Base-by-base conservation (phyloP, 2,329 filamentous ascomycete species). In the Laburnicola sp. region DNA sequence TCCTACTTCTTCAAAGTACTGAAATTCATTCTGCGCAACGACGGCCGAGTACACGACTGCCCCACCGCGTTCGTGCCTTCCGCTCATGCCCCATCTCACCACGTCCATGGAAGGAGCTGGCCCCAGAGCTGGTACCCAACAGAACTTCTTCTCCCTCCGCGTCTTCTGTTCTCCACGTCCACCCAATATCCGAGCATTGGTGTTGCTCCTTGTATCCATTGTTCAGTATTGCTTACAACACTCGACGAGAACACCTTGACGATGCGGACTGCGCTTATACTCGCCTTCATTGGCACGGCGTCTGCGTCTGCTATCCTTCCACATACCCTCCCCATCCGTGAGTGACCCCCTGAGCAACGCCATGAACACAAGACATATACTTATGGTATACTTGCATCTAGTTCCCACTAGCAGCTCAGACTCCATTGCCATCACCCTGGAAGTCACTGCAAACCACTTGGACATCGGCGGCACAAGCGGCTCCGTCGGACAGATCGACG, bases 401-500 rank as follows among this genome's bases (percentile, higher is more conserved):
- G 43, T 30, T 6, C 8, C 32, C 16, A 32, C 25, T 16, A 10
- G n/a, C 21, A 6, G 10, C 4, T 23, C 11, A 26, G 28, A 31
- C 6, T 11, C 32, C 26, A 31, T 23, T 22, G 16, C 21, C 10
- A 48, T 63, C 53, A 57, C 21, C 2, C 32, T 61, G n/a, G 44
- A 31, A 7, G 58, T 46, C 25, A 21, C 52, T 16, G 16, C 16
- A 16, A 16, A 16, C 16, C 16, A 16, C 16, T 16, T 16, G 16
- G 16, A 16, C 16, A 16, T 16, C 16, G 57, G 54, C 37, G 32
- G 41, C 3, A 23, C n/a, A 16, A 27, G 75, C 26, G 82, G 83
- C 9, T 65, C 72, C 3, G 71, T 87, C 37, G 83, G 82, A 11
- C 80, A 87, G 65, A 75, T 87, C 39, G 59, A 54, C 42, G 82